These are phyloP conservation scores for Chiua virens DNA, from an alignment of 768 basidiomycete species.

Conservation along the genomic window DNA sequence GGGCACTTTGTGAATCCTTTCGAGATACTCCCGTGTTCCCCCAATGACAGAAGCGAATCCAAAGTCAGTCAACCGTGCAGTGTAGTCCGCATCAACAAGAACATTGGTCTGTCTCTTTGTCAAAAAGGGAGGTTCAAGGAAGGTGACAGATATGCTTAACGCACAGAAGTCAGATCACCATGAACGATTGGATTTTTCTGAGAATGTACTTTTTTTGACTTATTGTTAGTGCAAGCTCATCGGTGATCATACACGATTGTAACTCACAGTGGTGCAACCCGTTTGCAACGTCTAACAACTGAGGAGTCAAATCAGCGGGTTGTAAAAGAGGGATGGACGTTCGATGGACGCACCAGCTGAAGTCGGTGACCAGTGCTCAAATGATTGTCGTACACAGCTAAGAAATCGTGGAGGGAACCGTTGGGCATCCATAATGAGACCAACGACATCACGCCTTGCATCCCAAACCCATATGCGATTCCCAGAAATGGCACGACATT, in stretches of 20 bases:
- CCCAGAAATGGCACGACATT: constrained; percentile 29
- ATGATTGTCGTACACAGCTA: background rate
- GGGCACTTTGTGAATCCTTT: constrained; percentile 26
- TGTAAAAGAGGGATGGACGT: background rate
- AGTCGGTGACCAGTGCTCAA: constrained; percentile 4
- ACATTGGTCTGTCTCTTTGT: constrained; percentile 14
- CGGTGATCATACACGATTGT: background rate
- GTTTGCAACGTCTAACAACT: constrained; percentile 15
- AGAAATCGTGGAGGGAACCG: background rate
- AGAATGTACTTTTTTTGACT: constrained; percentile 14
- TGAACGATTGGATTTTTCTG: constrained; percentile 6
- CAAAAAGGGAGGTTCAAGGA: background rate
- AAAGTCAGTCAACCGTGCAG: constrained; percentile 44
- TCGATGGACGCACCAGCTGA: constrained; percentile 13
- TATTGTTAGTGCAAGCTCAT: background rate
- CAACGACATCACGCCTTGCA: constrained; percentile 19
- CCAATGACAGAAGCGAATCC: constrained; percentile 34
- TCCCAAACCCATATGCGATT: constrained; percentile 26
- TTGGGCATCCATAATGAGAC: background rate
- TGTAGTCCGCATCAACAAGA: constrained; percentile 18
- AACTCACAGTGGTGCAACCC: constrained; percentile 17
- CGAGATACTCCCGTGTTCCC: constrained; percentile 9
- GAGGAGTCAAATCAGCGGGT: constrained; percentile 19
- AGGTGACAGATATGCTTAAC: background rate
- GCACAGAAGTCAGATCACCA: constrained; percentile 17